Evolutionary conservation across 1,284 basidiomycete species (phyloP).

Genomic region (Moesziomyces globuligerus): DNA sequence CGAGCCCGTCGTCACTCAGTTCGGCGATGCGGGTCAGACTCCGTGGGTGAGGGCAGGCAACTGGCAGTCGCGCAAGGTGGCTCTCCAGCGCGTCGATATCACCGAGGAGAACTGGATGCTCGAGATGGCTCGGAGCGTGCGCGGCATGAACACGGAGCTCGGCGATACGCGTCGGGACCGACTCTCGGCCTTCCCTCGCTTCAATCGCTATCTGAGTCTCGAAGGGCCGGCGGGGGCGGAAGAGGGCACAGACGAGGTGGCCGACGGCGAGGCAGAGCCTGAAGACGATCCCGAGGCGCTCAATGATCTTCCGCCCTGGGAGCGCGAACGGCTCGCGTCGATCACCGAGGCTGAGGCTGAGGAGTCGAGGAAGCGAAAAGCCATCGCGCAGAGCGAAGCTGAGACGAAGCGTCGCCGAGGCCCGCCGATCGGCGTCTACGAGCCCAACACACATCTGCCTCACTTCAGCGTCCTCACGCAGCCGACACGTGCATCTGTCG

Average conservation of each 20-base stretch:
- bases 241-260: conserved; percentile 18
- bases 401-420: conserved; percentile 35
- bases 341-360: conserved; percentile 29
- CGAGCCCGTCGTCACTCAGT: conserved; percentile 57
- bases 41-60: conserved; percentile 61
- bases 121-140: conserved; percentile 62
- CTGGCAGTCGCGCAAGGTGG: conserved; percentile 48
- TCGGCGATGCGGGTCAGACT: conserved; percentile 60
- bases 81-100: conserved; percentile 57
- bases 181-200: conserved; percentile 45
- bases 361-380: conserved; percentile 26
- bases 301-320: conserved; percentile 59
- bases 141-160: conserved; percentile 63
- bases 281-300: conserved; percentile 49
- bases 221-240: conserved; percentile 19
- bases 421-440: conserved; percentile 64
- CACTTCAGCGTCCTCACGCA: conserved; percentile 56
- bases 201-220: conserved; percentile 39
- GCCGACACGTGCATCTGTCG: conserved; percentile 41
- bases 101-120: conserved; percentile 66
- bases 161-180: conserved; percentile 55
- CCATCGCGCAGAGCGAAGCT: conserved; percentile 12
- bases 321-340: conserved; percentile 33
- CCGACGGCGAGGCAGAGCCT: conserved; percentile 37
- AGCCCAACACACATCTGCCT: conserved; percentile 60